A percentile compares a stretch with the other conserved stretches of the same genome.
These are phyloP conservation scores for Solanum gandarillasii DNA, from an alignment of 257 asterid genomes.

Conservation along the genomic window DNA sequence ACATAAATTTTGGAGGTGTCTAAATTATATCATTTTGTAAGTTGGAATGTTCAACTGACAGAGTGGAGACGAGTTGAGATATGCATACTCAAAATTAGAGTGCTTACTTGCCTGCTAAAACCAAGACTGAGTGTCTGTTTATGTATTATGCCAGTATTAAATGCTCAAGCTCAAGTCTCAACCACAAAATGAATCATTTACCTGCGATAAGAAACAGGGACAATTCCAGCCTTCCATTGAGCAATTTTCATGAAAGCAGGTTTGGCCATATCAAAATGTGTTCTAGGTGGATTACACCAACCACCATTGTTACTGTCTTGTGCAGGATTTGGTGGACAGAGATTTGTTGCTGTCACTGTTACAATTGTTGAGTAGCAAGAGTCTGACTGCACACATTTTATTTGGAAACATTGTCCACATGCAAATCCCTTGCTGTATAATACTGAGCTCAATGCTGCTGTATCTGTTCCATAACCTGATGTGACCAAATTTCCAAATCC, in stretches of 20 bases:
- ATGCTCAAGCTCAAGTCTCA: neutral
- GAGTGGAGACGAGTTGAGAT: neutral
- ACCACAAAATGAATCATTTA: neutral
- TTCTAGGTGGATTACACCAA: conserved; percentile 90
- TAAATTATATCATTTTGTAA: neutral
- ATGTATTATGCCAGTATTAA: neutral
- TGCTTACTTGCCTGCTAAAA: neutral
- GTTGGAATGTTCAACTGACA: neutral
- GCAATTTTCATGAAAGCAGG: conserved; percentile 88
- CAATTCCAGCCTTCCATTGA: conserved; percentile 67
- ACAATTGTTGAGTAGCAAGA: conserved; percentile 40
- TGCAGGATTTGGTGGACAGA: conserved; percentile 76
- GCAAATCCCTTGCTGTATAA: conserved; percentile 63
- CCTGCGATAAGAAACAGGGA: conserved; percentile 66
- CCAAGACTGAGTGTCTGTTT: neutral
- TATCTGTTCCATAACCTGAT: conserved; percentile 61
- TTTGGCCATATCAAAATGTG: conserved; percentile 77
- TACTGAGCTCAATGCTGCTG: conserved; percentile 68
- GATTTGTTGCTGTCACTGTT: conserved; percentile 68
- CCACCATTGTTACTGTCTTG: conserved; percentile 60
- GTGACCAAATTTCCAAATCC: conserved; percentile 57
- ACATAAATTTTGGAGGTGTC: neutral
- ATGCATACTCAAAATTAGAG: neutral
- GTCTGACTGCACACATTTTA: conserved; percentile 35
- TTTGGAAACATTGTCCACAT: conserved; percentile 75